Evolutionary conservation across 108 stramenopile genomes (phyloP), one percentile per base, ranked within the genome.

Genomic region (Pseudonitzschia delicatissima): DNA sequence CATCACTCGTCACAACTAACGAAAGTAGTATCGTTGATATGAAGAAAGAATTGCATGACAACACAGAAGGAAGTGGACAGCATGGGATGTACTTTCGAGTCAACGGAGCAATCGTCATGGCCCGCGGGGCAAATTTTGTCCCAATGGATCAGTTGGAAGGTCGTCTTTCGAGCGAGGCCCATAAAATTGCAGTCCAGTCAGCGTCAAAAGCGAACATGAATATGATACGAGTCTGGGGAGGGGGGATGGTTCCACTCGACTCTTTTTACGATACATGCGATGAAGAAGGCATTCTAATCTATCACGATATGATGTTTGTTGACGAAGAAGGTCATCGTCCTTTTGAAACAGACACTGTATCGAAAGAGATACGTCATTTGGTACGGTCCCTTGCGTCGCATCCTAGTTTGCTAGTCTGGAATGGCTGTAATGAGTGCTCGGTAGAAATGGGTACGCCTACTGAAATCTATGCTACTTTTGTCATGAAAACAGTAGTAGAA

Each of bases 181-280:
- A 82, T 64, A 51, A 39, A 12, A 32, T 33, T 12, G 11, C 77
- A 18, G 80, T 87, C 12, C 68, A 62, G 45, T 79, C 77, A 20
- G 87, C 83, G 15, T 71, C 62, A 0, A 49, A 50, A 11, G 83
- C 79, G 6, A 64, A 73, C 25, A 82, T 88, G 82, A 88, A 88
- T 51, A 85, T 81, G 68, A 25, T 91, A 27, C 71, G 90, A 6
- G 77, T 91, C 0, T 91, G 90, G 90, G 90, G 87, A 29, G 90
- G 90, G 26, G 90, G 90, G 4, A 78, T 86, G 49, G 57, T 85
- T 11, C 67, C 85, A 59, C 78, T 81, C 15, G 36, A 72, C 2
- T 42, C 79, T 8, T 91, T 87, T 50, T 91, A 91, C 47, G 68
- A 84, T 37, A 77, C 83, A 7, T 85, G 85, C 26, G 90, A 91